Evolutionary conservation across 2,329 filamentous ascomycete genomes (phyloP).

Genomic region (Pseudocercospora vitis): DNA sequence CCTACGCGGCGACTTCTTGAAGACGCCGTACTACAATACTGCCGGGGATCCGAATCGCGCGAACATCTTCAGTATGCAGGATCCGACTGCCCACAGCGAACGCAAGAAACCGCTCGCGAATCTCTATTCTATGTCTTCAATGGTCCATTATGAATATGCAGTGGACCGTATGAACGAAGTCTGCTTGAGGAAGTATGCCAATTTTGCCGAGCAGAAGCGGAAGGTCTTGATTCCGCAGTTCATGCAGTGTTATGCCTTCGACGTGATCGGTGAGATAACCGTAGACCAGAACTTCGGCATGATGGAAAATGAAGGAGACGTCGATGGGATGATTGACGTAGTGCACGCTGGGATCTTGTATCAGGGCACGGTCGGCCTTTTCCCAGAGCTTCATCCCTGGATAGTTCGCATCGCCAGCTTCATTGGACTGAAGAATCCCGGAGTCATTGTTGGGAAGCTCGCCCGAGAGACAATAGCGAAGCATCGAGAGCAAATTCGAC

Average conservation of each 20-base stretch:
- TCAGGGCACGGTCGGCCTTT: conserved; percentile 42
- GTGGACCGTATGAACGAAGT: conserved; percentile 27
- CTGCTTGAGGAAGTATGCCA: not conserved
- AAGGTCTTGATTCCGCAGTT: conserved; percentile 36
- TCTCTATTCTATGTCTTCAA: conserved; percentile 41
- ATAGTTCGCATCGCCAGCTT: conserved; percentile 41
- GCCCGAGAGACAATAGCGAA: conserved; percentile 36
- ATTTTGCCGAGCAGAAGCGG: not conserved
- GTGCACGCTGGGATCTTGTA: conserved; percentile 28
- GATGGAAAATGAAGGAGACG: conserved; percentile 35
- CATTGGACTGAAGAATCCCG: conserved; percentile 30
- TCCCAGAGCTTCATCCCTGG: conserved; percentile 40
- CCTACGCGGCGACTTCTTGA: conserved; percentile 44
- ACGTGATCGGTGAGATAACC: conserved; percentile 46
- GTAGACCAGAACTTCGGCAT: conserved; percentile 43
- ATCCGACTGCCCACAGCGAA: conserved; percentile 40
- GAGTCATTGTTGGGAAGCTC: not conserved
- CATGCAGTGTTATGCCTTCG: conserved; percentile 45
- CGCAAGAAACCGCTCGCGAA: conserved; percentile 39
- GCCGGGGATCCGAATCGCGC: conserved; percentile 38
- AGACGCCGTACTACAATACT: conserved; percentile 42
- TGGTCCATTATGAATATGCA: conserved; percentile 43
- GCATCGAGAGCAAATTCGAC: conserved; percentile 38
- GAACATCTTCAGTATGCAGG: conserved; percentile 43
- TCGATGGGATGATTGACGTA: conserved; percentile 39